A percentile compares a stretch with the other conserved stretches of the same genome.
Evolutionary conservation across 1,284 basidiomycete genomes (phyloP).

Genomic region (Ceratobasidium theobromae): DNA sequence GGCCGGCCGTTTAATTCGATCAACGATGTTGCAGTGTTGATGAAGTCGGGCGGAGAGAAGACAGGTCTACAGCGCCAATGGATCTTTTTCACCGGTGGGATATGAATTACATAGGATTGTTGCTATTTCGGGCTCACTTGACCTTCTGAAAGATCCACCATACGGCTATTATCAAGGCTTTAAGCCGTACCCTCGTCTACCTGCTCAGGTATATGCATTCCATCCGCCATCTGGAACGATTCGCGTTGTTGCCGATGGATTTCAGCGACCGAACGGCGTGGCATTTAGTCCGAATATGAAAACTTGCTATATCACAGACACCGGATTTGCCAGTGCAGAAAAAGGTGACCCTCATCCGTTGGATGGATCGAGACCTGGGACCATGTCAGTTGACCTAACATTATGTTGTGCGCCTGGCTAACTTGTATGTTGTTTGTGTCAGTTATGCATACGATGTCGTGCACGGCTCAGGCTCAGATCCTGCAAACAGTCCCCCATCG

Average conservation of each 20-base stretch:
- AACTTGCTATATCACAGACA: slow-evolving; percentile 63
- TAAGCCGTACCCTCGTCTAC: slow-evolving; percentile 62
- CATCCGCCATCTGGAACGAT: slow-evolving; percentile 64
- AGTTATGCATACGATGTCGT: slow-evolving; percentile 74
- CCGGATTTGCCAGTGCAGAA: slow-evolving; percentile 31
- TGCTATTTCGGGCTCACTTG: slow-evolving; percentile 1
- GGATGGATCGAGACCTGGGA: slow-evolving; percentile 59
- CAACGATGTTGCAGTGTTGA: slow-evolving; percentile 65
- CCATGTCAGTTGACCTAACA: slow-evolving; percentile 55
- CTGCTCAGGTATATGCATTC: slow-evolving; percentile 72
- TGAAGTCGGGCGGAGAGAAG: slow-evolving; percentile 63
- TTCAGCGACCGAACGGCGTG: slow-evolving; percentile 64
- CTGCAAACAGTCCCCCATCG: slow-evolving; percentile 33
- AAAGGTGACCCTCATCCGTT: slow-evolving; percentile 54
- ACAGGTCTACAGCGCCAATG: slow-evolving; percentile 27
- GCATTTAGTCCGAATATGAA: slow-evolving; percentile 67
- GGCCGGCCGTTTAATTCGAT: slow-evolving; percentile 80
- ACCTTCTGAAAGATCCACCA: slow-evolving; percentile 5
- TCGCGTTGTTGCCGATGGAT: slow-evolving; percentile 68
- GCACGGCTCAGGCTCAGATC: slow-evolving; percentile 45
- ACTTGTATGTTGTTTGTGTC: background rate
- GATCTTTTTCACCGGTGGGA: slow-evolving; percentile 70
- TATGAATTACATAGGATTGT: slow-evolving; percentile 31
- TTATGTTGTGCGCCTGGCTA: background rate
- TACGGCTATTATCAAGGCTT: slow-evolving; percentile 67